Conservation (phyloP, 805 yeast genomes). For the Teunomyces funiuensis region DNA sequence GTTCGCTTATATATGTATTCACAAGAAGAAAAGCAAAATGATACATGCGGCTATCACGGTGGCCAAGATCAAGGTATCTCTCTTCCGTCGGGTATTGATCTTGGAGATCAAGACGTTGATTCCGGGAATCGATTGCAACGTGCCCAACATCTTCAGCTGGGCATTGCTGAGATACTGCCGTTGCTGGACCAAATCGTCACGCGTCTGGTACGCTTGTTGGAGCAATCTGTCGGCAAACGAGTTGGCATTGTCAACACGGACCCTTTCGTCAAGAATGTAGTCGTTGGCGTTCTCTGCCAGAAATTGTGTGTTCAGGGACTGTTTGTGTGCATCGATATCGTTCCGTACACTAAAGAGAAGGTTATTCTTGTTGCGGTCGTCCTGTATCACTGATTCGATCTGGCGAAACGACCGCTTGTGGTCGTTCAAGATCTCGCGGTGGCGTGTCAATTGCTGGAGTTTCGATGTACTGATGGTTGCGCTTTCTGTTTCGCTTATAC, state of each 20-base stretch:
- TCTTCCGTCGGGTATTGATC: slow-evolving; percentile 84
- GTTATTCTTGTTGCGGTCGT: slow-evolving; percentile 76
- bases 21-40: slow-evolving; percentile 49
- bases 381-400: slow-evolving; percentile 57
- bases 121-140: slow-evolving; percentile 78
- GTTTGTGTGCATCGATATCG: slow-evolving; percentile 72
- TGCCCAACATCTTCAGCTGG: slow-evolving; percentile 57
- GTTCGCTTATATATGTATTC: background rate
- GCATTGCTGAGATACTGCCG: slow-evolving; percentile 62
- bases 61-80: slow-evolving; percentile 86
- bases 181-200: slow-evolving; percentile 81
- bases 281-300: slow-evolving; percentile 50
- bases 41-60: slow-evolving; percentile 71
- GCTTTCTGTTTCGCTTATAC: slow-evolving; percentile 56
- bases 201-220: slow-evolving; percentile 82
- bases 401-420: slow-evolving; percentile 63
- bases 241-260: slow-evolving; percentile 71
- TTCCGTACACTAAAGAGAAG: slow-evolving; percentile 72
- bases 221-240: slow-evolving; percentile 75
- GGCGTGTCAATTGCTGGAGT: slow-evolving; percentile 79
- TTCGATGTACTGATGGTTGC: slow-evolving; percentile 63
- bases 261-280: slow-evolving; percentile 76
- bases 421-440: slow-evolving; percentile 70
- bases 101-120: slow-evolving; percentile 69
- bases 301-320: slow-evolving; percentile 24